Conservation (phyloP, 768 basidiomycete genomes). For the Tulasnella sp. region DNA sequence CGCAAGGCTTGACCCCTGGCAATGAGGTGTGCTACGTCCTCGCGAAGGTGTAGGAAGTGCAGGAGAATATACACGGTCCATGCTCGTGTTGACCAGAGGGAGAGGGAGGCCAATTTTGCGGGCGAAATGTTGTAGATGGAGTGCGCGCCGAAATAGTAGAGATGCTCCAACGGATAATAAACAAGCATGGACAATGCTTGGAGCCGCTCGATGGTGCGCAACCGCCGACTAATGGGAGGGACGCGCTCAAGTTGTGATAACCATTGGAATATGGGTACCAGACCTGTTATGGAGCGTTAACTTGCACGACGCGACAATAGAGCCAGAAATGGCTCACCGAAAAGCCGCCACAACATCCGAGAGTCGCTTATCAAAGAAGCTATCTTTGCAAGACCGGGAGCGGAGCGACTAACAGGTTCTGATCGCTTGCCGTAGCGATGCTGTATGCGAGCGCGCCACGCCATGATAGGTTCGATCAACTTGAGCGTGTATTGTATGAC, state of each 20-base stretch:
- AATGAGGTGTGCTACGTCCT: constrained; percentile 49
- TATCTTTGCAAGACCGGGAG: constrained; percentile 43
- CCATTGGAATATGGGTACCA: constrained; percentile 18
- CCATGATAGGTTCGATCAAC: constrained; percentile 50
- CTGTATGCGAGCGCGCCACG: constrained; percentile 55
- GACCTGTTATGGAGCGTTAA: background rate
- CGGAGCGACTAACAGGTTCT: constrained; percentile 16
- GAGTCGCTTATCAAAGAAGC: constrained; percentile 50
- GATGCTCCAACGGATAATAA: constrained; percentile 27
- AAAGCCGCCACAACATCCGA: constrained; percentile 61
- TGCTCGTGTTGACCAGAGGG: constrained; percentile 63
- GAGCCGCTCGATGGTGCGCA: constrained; percentile 20
- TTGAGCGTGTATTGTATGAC: constrained; percentile 64
- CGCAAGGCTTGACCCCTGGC: background rate
- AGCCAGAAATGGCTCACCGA: constrained; percentile 44
- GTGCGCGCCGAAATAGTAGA: constrained; percentile 20
- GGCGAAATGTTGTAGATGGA: background rate
- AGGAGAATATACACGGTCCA: constrained; percentile 72
- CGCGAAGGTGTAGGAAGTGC: constrained; percentile 58
- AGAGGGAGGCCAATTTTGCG: constrained; percentile 25
- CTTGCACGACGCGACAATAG: background rate
- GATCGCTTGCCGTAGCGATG: constrained; percentile 47
- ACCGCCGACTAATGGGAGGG: constrained; percentile 1
- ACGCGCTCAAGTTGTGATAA: constrained; percentile 8
- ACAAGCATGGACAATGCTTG: constrained; percentile 25